Percentiles rank a stretch among this genome's conserved stretches.
Evolutionary conservation across 139 green algal species (phyloP).

Genomic region (Edaphochlamys debaryana): DNA sequence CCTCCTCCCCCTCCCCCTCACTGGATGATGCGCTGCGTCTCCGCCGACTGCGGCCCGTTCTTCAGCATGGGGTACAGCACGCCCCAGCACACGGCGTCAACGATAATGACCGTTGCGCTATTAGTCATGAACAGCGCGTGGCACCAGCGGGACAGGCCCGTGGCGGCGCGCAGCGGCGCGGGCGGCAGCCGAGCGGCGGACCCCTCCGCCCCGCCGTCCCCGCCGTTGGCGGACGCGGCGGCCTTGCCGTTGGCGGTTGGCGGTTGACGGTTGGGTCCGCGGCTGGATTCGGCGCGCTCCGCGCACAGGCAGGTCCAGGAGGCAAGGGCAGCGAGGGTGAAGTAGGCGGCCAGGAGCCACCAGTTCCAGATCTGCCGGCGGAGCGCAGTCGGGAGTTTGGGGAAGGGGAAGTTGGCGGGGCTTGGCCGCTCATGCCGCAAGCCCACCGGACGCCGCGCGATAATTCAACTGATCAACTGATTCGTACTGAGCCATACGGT

Average conservation of each 20-base stretch:
- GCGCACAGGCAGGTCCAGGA: background rate
- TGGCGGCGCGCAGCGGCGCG: background rate
- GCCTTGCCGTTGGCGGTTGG: no score
- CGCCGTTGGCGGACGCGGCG: background rate
- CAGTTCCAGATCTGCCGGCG: constrained; percentile 25
- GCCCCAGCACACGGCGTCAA: constrained; percentile 33
- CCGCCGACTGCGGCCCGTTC: constrained; percentile 20
- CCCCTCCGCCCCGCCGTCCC: no score
- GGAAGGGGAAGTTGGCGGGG: background rate
- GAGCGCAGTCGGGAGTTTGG: no score
- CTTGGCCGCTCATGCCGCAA: no score
- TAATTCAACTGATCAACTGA: no score
- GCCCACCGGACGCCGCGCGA: no score
- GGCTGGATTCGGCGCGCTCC: background rate
- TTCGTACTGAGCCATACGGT: no score
- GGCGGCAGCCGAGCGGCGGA: no score
- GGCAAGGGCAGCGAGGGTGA: constrained; percentile 3
- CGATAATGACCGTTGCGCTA: constrained; percentile 21
- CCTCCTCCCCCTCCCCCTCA: no score
- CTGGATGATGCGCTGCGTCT: constrained; percentile 8
- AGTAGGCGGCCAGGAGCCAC: constrained; percentile 38
- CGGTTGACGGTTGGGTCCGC: no score
- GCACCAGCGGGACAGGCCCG: constrained; percentile 14
- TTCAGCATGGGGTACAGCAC: constrained; percentile 40
- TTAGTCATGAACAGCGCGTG: constrained; percentile 39